These are phyloP conservation scores for Sclerotinia minor DNA, from an alignment of 2,329 filamentous ascomycete species.

Conservation along the genomic window DNA sequence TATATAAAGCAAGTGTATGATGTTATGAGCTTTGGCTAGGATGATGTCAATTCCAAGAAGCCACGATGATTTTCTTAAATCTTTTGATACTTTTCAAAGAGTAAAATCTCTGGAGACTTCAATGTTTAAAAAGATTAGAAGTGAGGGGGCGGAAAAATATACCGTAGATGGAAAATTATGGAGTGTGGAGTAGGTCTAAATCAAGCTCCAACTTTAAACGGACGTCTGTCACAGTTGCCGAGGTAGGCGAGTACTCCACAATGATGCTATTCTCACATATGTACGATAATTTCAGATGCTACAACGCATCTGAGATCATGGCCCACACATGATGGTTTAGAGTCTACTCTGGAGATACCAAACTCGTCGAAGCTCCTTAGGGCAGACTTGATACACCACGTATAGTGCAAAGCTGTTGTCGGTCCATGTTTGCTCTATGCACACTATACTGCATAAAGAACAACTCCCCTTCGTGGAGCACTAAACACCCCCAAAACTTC, in stretches of 20 bases:
- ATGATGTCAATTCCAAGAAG: background rate
- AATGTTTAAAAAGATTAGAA: no score
- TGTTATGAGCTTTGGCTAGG: background rate
- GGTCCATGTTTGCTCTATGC: background rate
- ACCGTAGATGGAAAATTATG: conserved; percentile 6
- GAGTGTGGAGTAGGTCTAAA: conserved; percentile 26
- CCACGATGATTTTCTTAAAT: background rate
- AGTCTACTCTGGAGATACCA: background rate
- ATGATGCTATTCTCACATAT: background rate
- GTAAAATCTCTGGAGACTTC: background rate
- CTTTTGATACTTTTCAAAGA: background rate
- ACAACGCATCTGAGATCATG: background rate
- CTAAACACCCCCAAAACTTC: no score
- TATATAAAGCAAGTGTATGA: background rate
- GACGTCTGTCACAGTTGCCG: conserved; percentile 15
- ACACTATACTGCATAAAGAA: no score
- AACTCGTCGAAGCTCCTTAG: background rate
- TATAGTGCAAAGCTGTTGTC: background rate
- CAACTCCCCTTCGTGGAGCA: background rate
- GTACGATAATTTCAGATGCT: background rate
- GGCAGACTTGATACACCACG: background rate
- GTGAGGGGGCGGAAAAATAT: conserved; percentile 1
- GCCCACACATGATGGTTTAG: background rate
- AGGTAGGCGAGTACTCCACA: background rate
- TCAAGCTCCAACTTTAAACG: conserved; percentile 22